These are phyloP conservation scores for Candida nanaspora DNA, from an alignment of 805 yeast genomes.

Conservation along the genomic window DNA sequence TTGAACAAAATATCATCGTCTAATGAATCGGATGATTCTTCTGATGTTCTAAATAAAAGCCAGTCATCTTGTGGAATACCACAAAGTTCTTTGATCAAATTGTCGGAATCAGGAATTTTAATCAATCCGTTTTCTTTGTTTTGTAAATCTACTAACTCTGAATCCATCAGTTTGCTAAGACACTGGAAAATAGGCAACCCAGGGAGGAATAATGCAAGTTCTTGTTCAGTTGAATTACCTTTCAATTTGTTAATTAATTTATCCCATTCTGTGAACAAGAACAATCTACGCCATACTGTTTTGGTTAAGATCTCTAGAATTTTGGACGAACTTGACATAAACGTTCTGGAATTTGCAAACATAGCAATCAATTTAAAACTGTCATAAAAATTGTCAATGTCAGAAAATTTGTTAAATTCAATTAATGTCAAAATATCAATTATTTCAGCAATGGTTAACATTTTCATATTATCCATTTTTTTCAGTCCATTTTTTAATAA, in stretches of 20 bases:
- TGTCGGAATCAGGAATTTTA: slow-evolving; percentile 1
- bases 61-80: neutral
- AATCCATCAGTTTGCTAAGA: slow-evolving; percentile 6
- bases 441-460: slow-evolving; percentile 37
- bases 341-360: slow-evolving; percentile 20
- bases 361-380: slow-evolving; percentile 48
- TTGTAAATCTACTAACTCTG: slow-evolving; percentile 3
- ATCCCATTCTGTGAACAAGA: slow-evolving; percentile 48
- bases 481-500: slow-evolving; percentile 16
- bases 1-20: neutral
- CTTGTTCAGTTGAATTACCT: neutral
- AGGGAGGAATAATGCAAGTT: slow-evolving; percentile 6
- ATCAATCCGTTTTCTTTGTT: slow-evolving; percentile 2
- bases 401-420: slow-evolving; percentile 41
- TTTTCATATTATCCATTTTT: slow-evolving; percentile 29
- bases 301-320: slow-evolving; percentile 17
- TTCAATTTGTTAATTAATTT: slow-evolving; percentile 19
- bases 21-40: neutral
- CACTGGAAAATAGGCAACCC: slow-evolving; percentile 24
- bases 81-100: neutral
- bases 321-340: neutral
- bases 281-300: slow-evolving; percentile 53
- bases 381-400: slow-evolving; percentile 34
- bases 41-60: neutral
- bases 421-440: slow-evolving; percentile 38